phyloP scores from a whole-genome alignment of 345 rosid genomes.

The Citrus sinensis region DNA sequence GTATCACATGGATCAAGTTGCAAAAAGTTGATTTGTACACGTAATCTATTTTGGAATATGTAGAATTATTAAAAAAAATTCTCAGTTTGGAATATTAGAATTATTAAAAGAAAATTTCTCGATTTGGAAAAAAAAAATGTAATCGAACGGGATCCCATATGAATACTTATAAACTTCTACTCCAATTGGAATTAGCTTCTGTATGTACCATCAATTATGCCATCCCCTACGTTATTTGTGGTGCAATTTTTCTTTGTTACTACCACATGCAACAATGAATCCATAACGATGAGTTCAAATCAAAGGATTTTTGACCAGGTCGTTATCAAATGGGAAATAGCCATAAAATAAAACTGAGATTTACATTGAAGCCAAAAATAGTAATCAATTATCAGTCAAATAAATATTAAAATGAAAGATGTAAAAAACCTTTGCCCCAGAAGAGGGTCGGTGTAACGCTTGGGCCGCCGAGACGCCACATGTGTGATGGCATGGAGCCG shows the following conservation, averaged over 20 bases:
- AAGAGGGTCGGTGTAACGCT: conserved; percentile 29
- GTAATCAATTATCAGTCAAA: neutral
- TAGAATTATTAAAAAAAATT: too few relatives aligned
- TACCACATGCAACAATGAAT: neutral
- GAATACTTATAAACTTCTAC: neutral
- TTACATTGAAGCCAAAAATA: neutral
- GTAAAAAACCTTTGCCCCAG: conserved; percentile 8
- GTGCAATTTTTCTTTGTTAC: neutral
- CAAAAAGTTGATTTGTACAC: too few relatives aligned
- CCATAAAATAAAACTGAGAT: neutral
- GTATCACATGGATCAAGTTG: too few relatives aligned
- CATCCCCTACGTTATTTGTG: neutral
- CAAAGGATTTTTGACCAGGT: too few relatives aligned
- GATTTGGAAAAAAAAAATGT: neutral
- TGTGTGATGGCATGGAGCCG: conserved; percentile 22
- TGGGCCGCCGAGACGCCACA: conserved; percentile 28
- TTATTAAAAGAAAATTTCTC: too few relatives aligned
- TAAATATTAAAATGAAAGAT: neutral
- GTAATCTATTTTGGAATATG: too few relatives aligned
- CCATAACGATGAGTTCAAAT: too few relatives aligned
- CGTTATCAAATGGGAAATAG: neutral
- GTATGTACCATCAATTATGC: neutral
- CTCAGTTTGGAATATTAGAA: too few relatives aligned
- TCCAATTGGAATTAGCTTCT: neutral
- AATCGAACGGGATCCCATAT: neutral